Base-by-base conservation (phyloP, 257 asterid genomes). In the Penstemon barbatus region DNA sequence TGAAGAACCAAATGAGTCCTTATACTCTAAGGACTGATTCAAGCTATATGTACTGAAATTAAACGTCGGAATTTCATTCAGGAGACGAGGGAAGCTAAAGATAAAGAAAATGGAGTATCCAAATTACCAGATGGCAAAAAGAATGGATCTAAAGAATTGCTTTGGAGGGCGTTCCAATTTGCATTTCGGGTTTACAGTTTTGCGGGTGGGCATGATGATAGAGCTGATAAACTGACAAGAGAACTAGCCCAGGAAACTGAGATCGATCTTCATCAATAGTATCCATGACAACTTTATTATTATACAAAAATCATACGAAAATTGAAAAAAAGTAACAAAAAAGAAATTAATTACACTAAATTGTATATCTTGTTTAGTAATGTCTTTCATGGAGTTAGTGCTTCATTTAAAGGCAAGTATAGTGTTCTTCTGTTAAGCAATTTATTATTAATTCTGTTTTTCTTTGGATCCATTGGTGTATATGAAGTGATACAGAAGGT, bases 151-250 rank as follows among this genome's bases (percentile, higher is more conserved):
- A 82, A 72, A 33, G 83, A 89, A 79, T 69, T 84, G 63, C 84
- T 92, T 0, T 92, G 97, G 98, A 84, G 81, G 85, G 88, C 96
- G 15, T 92, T 92, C 73, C 96, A 92, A 76, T 89, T 92, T 75
- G 98, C 96, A 13, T 92, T 76, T 56, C 70, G 90, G 5, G 92
- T 92, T 38, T 89, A 92, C 81, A 84, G 92, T 2, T 89, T 92
- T 58, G 89, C 96, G 3, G 98, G 98, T 5, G 98, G 98, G 40
- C 96, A 89, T 6, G 98, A 92, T 59, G 98, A 92, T 8, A 82
- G 96, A 6, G 96, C 98, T 49, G 97, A 89, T 68, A 82, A 65
- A 73, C 84, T 92, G 44, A 87, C 96, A 0, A 84, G 76, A 79
- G 96, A 89, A 79, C 71, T 92, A 25, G 98, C 98, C 63, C 76